Evolutionary conservation across 805 yeast species (phyloP).

Genomic region (Suhomyces kilbournensis): DNA sequence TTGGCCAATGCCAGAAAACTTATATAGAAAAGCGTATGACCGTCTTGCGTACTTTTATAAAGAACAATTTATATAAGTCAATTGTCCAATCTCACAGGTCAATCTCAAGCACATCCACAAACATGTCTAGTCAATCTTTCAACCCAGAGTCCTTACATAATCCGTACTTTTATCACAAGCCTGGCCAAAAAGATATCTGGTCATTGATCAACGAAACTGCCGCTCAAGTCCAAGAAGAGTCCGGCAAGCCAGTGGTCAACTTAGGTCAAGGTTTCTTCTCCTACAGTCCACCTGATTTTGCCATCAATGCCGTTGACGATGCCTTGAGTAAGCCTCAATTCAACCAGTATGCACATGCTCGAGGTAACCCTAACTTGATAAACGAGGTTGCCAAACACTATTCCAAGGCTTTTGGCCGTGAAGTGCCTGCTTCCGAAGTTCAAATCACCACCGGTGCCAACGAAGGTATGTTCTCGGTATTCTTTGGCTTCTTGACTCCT

Average conservation of each 20-base stretch:
- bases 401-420: slow-evolving; percentile 59
- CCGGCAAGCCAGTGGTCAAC: slow-evolving; percentile 78
- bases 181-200: slow-evolving; percentile 89
- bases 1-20: not conserved
- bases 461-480: slow-evolving; percentile 84
- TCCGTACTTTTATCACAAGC: slow-evolving; percentile 57
- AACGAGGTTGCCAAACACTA: slow-evolving; percentile 70
- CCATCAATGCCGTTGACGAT: slow-evolving; percentile 72
- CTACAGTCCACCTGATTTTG: slow-evolving; percentile 93
- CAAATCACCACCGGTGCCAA: slow-evolving; percentile 95
- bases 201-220: slow-evolving; percentile 93
- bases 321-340: slow-evolving; percentile 71
- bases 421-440: slow-evolving; percentile 58
- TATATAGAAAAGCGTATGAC: not conserved
- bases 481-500: slow-evolving; percentile 77
- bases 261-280: slow-evolving; percentile 98
- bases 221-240: slow-evolving; percentile 66
- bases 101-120: not conserved
- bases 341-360: slow-evolving; percentile 91
- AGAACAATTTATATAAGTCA: not conserved
- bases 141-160: slow-evolving; percentile 42
- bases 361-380: slow-evolving; percentile 77
- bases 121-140: not conserved
- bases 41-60: not conserved
- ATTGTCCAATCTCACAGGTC: not conserved